Evolutionary conservation across 208 protist species (phyloP).

Genomic region (Wallacemonas sp.): DNA sequence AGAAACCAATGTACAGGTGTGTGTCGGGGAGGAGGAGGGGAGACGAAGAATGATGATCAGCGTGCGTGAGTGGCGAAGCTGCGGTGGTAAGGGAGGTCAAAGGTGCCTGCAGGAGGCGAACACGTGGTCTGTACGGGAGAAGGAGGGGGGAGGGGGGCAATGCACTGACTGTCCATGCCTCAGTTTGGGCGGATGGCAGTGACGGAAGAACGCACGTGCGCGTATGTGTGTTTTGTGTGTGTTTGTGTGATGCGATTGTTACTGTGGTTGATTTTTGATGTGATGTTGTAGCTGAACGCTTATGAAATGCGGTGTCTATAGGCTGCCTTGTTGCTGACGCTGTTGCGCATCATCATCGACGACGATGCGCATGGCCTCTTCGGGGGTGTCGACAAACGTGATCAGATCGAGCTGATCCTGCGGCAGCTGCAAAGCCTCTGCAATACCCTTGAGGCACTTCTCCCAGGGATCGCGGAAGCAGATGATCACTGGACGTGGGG

Average conservation of each 20-base stretch:
- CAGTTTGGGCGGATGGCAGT: too few species aligned
- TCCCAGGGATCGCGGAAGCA: slow-evolving; percentile 74
- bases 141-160: too few species aligned
- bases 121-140: too few species aligned
- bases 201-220: too few species aligned
- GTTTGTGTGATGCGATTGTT: too few species aligned
- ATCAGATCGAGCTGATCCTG: slow-evolving; percentile 26
- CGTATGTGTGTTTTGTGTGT: too few species aligned
- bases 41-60: neutral
- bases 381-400: slow-evolving; percentile 60
- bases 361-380: slow-evolving; percentile 51
- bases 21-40: neutral
- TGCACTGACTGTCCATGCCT: too few species aligned
- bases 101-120: neutral
- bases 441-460: slow-evolving; percentile 36
- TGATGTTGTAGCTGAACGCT: too few species aligned
- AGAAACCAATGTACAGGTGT: slow-evolving; percentile 1
- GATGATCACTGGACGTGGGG: slow-evolving; percentile 47
- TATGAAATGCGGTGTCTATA: too few species aligned
- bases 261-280: too few species aligned
- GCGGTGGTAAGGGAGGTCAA: neutral
- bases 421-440: slow-evolving; percentile 28
- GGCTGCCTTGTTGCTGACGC: slow-evolving; percentile 3
- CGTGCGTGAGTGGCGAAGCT: neutral
- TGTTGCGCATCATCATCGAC: slow-evolving; percentile 24